Conservation (phyloP, 768 basidiomycete genomes). For the Tubosaeta sp. region DNA sequence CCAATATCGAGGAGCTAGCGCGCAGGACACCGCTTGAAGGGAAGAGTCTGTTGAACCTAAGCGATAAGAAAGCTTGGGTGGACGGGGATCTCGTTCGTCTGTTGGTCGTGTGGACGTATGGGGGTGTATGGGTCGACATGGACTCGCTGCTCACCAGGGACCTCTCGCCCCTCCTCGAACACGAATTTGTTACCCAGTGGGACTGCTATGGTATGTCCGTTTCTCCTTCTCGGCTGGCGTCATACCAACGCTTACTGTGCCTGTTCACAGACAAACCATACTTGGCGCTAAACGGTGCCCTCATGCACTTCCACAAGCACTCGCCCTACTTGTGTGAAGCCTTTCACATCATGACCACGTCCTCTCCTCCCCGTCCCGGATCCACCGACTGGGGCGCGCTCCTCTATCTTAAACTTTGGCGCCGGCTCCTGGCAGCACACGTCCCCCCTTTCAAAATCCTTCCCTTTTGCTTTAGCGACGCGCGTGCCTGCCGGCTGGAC, state of each 20-base stretch:
- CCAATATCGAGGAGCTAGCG: slow-evolving; percentile 65
- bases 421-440: slow-evolving; percentile 66
- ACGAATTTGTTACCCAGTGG: slow-evolving; percentile 98
- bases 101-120: slow-evolving; percentile 82
- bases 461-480: slow-evolving; percentile 95
- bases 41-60: slow-evolving; percentile 51
- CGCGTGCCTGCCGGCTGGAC: slow-evolving; percentile 84
- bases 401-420: slow-evolving; percentile 89
- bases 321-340: slow-evolving; percentile 98
- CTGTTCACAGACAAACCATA: slow-evolving; percentile 59
- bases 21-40: slow-evolving; percentile 74
- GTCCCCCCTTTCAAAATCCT: slow-evolving; percentile 87
- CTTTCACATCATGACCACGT: slow-evolving; percentile 83
- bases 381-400: slow-evolving; percentile 93
- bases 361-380: slow-evolving; percentile 64
- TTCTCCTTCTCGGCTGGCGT: not conserved
- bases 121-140: slow-evolving; percentile 98
- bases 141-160: slow-evolving; percentile 90
- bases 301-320: slow-evolving; percentile 87
- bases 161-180: slow-evolving; percentile 80
- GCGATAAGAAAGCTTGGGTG: slow-evolving; percentile 85
- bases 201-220: slow-evolving; percentile 83
- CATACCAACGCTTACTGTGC: not conserved
- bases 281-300: slow-evolving; percentile 82
- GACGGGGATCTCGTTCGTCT: slow-evolving; percentile 92